Evolutionary conservation across 2,329 filamentous ascomycete genomes (phyloP).

Genomic region (Hypomyces rosellus): DNA sequence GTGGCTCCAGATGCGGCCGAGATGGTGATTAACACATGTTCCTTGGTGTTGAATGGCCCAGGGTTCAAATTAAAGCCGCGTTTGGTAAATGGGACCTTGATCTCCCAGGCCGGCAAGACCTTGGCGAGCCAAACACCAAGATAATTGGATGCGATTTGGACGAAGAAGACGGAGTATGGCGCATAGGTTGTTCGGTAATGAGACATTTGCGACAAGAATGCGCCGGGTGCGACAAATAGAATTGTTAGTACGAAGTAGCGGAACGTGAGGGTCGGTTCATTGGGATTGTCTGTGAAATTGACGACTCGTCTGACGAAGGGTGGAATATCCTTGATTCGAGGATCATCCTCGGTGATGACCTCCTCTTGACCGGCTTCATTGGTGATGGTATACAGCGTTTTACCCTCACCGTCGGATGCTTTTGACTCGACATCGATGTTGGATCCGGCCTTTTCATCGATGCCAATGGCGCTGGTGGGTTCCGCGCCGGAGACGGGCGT

Average conservation of each 20-base stretch:
- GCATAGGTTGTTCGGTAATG: conserved; percentile 51
- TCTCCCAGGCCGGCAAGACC: conserved; percentile 39
- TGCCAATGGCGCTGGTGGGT: background rate
- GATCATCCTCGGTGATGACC: conserved; percentile 38
- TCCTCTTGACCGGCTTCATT: conserved; percentile 21
- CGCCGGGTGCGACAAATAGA: conserved; percentile 50
- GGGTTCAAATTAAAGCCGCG: conserved; percentile 49
- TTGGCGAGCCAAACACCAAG: conserved; percentile 47
- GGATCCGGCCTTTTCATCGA: conserved; percentile 11
- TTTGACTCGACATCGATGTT: conserved; percentile 11
- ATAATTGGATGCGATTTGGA: conserved; percentile 53
- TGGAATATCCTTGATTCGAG: conserved; percentile 47
- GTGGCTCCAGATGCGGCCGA: conserved; percentile 47
- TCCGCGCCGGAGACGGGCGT: no score
- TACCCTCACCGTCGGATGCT: conserved; percentile 5
- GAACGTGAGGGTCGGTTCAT: conserved; percentile 51
- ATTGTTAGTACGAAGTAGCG: conserved; percentile 51
- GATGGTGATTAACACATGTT: conserved; percentile 52
- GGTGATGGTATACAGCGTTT: conserved; percentile 13
- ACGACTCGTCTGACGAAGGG: conserved; percentile 46
- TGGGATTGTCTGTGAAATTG: conserved; percentile 50
- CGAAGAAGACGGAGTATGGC: conserved; percentile 56
- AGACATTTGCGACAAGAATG: conserved; percentile 51
- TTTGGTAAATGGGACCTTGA: conserved; percentile 41
- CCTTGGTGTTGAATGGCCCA: conserved; percentile 51